phyloP scores from a whole-genome alignment of 352 stramenopile species.

The Globisporangium perplexum region DNA sequence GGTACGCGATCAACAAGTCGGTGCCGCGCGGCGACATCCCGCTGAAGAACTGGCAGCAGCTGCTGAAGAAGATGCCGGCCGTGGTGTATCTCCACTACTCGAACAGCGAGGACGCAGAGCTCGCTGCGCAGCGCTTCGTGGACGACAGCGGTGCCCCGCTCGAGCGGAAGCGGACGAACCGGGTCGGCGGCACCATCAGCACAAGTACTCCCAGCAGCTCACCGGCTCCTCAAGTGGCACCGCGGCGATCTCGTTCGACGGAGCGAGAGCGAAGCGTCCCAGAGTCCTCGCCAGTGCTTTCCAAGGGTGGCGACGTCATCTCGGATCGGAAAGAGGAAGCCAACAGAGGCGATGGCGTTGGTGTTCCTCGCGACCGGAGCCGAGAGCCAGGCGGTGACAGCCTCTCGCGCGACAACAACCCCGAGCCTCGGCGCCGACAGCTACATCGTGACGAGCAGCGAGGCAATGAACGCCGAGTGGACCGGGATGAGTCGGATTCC shows the following conservation, averaged over 20 bases:
- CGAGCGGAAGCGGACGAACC: slow-evolving; percentile 28
- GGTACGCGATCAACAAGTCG: slow-evolving; percentile 43
- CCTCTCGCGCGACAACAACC: neutral
- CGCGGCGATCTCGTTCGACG: slow-evolving; percentile 28
- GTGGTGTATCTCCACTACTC: slow-evolving; percentile 46
- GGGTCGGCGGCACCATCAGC: slow-evolving; percentile 27
- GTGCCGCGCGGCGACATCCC: slow-evolving; percentile 45
- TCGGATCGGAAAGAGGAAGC: neutral
- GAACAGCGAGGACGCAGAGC: slow-evolving; percentile 43
- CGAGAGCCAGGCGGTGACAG: neutral
- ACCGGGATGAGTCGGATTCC: neutral
- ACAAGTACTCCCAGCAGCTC: slow-evolving; percentile 17
- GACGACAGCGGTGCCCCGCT: slow-evolving; percentile 37
- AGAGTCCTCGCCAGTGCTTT: slow-evolving; percentile 5
- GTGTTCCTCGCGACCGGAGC: neutral
- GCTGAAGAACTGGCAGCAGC: slow-evolving; percentile 48
- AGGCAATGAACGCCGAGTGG: neutral
- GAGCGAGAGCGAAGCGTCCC: slow-evolving; percentile 21
- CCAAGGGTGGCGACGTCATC: neutral
- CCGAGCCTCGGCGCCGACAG: slow-evolving; percentile 4
- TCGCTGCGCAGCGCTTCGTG: slow-evolving; percentile 27
- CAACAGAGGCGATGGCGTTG: neutral
- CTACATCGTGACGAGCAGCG: slow-evolving; percentile 8
- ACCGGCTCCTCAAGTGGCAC: slow-evolving; percentile 5
- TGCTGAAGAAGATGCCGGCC: slow-evolving; percentile 25